Evolutionary conservation across 2,329 filamentous ascomycete genomes (phyloP).

Genomic region (Diaporthe caulivora): DNA sequence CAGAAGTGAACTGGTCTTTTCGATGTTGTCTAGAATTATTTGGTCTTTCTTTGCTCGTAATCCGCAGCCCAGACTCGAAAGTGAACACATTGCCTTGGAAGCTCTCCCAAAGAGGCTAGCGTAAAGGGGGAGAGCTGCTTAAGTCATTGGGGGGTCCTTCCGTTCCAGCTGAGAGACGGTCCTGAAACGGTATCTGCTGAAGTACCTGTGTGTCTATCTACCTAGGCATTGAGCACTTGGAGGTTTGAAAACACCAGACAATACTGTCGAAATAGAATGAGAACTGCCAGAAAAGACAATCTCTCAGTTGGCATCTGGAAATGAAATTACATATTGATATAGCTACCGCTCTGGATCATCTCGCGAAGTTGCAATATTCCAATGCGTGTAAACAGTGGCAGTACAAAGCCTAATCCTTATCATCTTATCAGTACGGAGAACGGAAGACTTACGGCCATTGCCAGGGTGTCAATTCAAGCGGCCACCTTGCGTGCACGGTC

Average conservation of each 20-base stretch:
- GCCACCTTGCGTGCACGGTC: conserved; percentile 30
- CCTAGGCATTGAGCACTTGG: too few relatives aligned
- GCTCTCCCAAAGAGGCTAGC: conserved; percentile 39
- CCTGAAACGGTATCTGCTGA: too few relatives aligned
- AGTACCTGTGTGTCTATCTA: too few relatives aligned
- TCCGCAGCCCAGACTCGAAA: conserved; percentile 24
- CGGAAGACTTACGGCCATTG: not conserved
- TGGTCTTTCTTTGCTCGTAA: not conserved
- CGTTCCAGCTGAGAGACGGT: not conserved
- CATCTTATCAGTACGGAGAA: not conserved
- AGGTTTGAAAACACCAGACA: not conserved
- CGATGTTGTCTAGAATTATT: not conserved
- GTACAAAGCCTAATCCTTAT: not conserved
- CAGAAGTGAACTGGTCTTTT: not conserved
- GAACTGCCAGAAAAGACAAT: too few relatives aligned
- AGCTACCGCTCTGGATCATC: too few relatives aligned
- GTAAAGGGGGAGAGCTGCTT: not conserved
- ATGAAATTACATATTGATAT: not conserved
- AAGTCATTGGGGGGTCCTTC: not conserved
- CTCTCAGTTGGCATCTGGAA: not conserved
- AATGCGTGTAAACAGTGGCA: not conserved
- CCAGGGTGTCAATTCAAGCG: conserved; percentile 19
- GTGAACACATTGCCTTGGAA: conserved; percentile 39
- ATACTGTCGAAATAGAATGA: not conserved
- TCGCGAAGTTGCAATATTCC: not conserved